Evolutionary conservation across 139 green algal species (phyloP).

Genomic region (Haematococcus sp.): DNA sequence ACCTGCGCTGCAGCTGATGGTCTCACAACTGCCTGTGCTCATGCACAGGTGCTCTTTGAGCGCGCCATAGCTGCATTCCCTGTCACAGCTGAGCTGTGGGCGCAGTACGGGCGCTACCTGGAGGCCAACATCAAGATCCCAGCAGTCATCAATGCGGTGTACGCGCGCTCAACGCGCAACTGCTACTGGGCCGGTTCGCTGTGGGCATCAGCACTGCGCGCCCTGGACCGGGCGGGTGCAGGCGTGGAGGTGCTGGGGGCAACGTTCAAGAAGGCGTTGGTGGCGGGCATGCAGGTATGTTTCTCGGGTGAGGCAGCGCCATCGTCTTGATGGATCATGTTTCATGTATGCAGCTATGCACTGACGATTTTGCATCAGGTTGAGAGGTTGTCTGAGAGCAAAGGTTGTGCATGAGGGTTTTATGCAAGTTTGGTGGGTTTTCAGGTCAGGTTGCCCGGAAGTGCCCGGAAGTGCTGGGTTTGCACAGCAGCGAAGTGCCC

Average conservation of each 20-base stretch:
- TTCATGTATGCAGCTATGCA: too few species aligned
- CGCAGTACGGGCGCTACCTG: constrained; percentile 73
- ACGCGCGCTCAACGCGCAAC: constrained; percentile 71
- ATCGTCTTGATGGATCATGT: too few species aligned
- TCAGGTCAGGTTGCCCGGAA: neutral
- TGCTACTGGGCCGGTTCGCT: constrained; percentile 80
- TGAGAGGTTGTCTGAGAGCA: too few species aligned
- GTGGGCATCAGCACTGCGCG: constrained; percentile 59
- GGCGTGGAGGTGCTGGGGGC: constrained; percentile 19
- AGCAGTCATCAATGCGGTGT: constrained; percentile 45
- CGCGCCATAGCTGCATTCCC: constrained; percentile 78
- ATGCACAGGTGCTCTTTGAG: constrained; percentile 66
- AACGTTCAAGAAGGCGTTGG: constrained; percentile 39
- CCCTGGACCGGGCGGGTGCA: constrained; percentile 31
- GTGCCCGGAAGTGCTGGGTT: too few species aligned
- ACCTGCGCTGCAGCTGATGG: too few species aligned
- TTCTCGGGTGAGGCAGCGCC: too few species aligned
- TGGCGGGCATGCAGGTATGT: constrained; percentile 34
- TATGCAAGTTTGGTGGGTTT: too few species aligned
- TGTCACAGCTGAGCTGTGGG: constrained; percentile 76
- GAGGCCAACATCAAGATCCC: constrained; percentile 42
- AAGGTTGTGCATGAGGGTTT: neutral
- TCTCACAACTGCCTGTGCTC: too few species aligned
- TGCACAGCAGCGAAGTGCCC: too few species aligned
- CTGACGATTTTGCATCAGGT: too few species aligned